phyloP scores from a whole-genome alignment of 2,329 filamentous ascomycete genomes.

The Aspergillus carbonarius region DNA sequence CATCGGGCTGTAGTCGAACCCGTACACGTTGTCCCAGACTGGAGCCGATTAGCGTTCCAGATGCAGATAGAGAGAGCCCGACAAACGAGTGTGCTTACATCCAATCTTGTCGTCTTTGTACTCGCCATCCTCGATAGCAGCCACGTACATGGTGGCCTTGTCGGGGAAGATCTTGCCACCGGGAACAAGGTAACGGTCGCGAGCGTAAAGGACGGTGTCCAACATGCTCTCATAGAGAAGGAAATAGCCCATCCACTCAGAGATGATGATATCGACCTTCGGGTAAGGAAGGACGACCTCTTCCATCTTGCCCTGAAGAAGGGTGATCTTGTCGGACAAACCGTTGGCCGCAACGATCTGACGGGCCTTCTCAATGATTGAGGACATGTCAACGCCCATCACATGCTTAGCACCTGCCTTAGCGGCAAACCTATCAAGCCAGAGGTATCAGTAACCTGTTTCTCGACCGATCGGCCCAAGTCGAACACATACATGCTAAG shows the following conservation, averaged over 20 bases:
- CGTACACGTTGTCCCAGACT: conserved; percentile 99
- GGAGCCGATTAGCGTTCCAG: conserved; percentile 27
- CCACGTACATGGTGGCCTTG: conserved; percentile 96
- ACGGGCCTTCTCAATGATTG: conserved; percentile 96
- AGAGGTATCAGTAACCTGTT: conserved; percentile 17
- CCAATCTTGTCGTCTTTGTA: conserved; percentile 99
- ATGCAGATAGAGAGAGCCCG: neutral
- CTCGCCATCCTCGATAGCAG: conserved; percentile 96
- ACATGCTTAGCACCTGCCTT: conserved; percentile 97
- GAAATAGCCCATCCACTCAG: conserved; percentile 99
- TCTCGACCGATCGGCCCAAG: neutral
- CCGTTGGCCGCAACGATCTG: conserved; percentile 94
- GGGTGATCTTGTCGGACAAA: conserved; percentile 91
- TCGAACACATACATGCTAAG: conserved; percentile 79
- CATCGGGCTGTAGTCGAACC: conserved; percentile 92
- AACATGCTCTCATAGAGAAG: conserved; percentile 98
- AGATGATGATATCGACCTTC: conserved; percentile 99
- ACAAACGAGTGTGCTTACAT: conserved; percentile 64
- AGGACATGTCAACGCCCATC: conserved; percentile 99
- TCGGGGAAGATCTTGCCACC: conserved; percentile 96
- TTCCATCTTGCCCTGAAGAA: conserved; percentile 99
- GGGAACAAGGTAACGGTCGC: conserved; percentile 84
- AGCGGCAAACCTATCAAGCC: conserved; percentile 76
- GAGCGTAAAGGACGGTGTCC: conserved; percentile 94
- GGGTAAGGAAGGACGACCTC: conserved; percentile 90